Evolutionary conservation across 805 yeast species (phyloP).

Genomic region (Saccharomycopsis capsularis): DNA sequence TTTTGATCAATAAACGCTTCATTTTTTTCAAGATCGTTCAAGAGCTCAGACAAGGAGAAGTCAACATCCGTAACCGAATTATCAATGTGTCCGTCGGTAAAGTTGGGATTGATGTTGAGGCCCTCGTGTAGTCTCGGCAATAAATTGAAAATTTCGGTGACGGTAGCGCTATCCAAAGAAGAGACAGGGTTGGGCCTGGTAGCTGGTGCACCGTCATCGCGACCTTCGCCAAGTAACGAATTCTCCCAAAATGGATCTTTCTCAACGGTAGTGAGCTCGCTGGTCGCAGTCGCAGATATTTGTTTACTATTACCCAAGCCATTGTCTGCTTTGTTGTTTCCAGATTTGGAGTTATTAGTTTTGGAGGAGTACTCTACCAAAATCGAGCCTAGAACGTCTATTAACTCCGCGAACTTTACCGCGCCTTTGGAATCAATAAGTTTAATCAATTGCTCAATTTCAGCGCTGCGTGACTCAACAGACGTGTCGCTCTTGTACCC

Average conservation of each 20-base stretch:
- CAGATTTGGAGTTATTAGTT: neutral
- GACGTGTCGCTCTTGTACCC: neutral
- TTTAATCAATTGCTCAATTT: conserved; percentile 4
- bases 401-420: conserved; percentile 23
- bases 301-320: neutral
- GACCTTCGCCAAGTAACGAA: too few relatives aligned
- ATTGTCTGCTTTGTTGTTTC: neutral
- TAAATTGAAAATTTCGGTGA: conserved; percentile 27
- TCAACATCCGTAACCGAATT: conserved; percentile 10
- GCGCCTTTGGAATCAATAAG: conserved; percentile 1
- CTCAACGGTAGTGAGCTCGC: too few relatives aligned
- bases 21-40: neutral
- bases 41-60: conserved; percentile 1
- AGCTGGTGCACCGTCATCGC: too few relatives aligned
- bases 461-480: neutral
- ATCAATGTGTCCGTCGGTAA: conserved; percentile 31
- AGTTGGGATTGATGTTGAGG: conserved; percentile 36
- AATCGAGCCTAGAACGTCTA: conserved; percentile 29
- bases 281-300: neutral
- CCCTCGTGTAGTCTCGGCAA: conserved; percentile 39
- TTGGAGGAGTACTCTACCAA: neutral
- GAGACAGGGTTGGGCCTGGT: neutral
- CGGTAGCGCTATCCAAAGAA: conserved; percentile 23
- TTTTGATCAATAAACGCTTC: neutral
- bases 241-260: too few relatives aligned